Evolutionary conservation across 805 yeast species (phyloP), one percentile per base, ranked within the genome.

Genomic region (Hagleromyces aurorensis): DNA sequence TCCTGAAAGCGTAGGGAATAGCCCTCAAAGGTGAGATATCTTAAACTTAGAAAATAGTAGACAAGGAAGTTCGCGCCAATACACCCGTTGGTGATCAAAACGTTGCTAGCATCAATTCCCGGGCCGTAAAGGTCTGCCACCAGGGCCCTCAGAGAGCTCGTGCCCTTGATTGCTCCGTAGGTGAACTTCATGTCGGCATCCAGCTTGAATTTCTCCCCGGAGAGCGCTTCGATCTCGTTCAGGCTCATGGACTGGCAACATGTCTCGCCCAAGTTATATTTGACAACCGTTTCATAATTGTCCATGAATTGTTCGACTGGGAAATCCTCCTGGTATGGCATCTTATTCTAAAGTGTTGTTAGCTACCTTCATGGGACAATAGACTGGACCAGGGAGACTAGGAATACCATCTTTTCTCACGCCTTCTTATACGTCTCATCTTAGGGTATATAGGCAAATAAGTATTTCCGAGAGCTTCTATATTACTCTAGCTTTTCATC

Each of bases 301-400:
- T 70, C 73, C 75, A 71, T 69, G 50, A 64, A 71, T 43, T 65
- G 67, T 47, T 71, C 76, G n/a, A 71, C 68, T 10, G 50, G 61
- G 46, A 71, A 71, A 19, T 55, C 59, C 29, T 57, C 66, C 44
- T 65, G 71, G 16, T 44, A 37, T n/a, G 65, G 67, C 70, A 65
- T 65, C 11, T 29, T 29, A 4, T 7, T 13, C 13, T 23, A 6
- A 20, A 20, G 6, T 20, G 22, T n/a, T n/a, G n/a, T n/a, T n/a
- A n/a, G n/a, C n/a, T n/a, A n/a, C n/a, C n/a, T n/a, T n/a, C n/a
- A n/a, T n/a, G n/a, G n/a, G n/a, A n/a, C n/a, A n/a, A n/a, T n/a
- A n/a, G n/a, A n/a, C n/a, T n/a, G n/a, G n/a, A n/a, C n/a, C n/a
- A n/a, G n/a, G n/a, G n/a, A n/a, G n/a, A n/a, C n/a, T n/a, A n/a